A percentile compares a stretch with the other conserved stretches of the same genome.
These are phyloP conservation scores for Ganoderma meredithae DNA, from an alignment of 1,284 basidiomycete genomes.

Conservation along the genomic window DNA sequence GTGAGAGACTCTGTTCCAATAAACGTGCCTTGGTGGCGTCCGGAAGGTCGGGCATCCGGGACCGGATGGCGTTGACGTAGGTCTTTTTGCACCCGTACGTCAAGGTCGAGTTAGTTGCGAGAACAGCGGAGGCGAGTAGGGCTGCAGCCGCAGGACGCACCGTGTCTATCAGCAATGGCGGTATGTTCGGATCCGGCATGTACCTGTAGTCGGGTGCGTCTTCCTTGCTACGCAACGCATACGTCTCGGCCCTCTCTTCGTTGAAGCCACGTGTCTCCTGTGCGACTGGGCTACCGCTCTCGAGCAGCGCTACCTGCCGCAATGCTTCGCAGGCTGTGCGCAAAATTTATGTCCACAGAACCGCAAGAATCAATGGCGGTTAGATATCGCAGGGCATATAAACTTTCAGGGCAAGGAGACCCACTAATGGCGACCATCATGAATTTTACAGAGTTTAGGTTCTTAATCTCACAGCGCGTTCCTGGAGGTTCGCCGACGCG, in stretches of 20 bases:
- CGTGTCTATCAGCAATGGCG: slow-evolving; percentile 72
- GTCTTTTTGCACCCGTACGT: slow-evolving; percentile 47
- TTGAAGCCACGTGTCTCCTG: slow-evolving; percentile 96
- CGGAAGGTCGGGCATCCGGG: slow-evolving; percentile 82
- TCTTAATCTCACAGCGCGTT: slow-evolving; percentile 97
- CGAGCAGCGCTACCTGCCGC: slow-evolving; percentile 74
- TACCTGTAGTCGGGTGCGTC: slow-evolving; percentile 96
- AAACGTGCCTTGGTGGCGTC: slow-evolving; percentile 71
- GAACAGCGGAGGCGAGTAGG: not conserved
- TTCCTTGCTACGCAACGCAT: slow-evolving; percentile 87
- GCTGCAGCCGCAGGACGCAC: slow-evolving; percentile 43
- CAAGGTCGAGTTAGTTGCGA: slow-evolving; percentile 2
- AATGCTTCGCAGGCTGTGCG: slow-evolving; percentile 68
- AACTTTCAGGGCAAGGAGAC: slow-evolving; percentile 41
- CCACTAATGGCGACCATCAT: slow-evolving; percentile 88
- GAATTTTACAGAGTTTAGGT: slow-evolving; percentile 92
- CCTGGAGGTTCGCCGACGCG: slow-evolving; percentile 70
- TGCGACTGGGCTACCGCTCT: slow-evolving; percentile 53
- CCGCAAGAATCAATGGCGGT: slow-evolving; percentile 7
- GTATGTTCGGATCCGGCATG: slow-evolving; percentile 97
- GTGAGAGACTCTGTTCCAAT: slow-evolving; percentile 56
- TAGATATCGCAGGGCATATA: slow-evolving; percentile 3
- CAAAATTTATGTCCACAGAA: slow-evolving; percentile 1
- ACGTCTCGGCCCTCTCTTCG: slow-evolving; percentile 84
- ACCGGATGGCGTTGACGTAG: slow-evolving; percentile 64